phyloP scores from a whole-genome alignment of 2,329 filamentous ascomycete genomes.

The Cordyceps sp. region DNA sequence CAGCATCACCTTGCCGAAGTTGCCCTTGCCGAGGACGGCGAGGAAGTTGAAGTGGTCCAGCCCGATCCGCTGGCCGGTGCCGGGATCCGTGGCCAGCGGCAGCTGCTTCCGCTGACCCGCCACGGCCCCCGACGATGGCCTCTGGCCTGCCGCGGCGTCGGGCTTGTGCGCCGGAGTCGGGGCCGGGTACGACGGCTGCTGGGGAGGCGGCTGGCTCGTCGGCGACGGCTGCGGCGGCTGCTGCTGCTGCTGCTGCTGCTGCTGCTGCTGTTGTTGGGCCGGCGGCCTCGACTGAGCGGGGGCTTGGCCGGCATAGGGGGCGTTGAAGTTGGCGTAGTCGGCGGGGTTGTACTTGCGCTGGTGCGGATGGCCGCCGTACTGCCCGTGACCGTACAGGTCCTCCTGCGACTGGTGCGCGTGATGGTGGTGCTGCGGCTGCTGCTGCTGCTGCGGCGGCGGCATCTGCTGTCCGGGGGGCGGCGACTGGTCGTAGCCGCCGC shows the following conservation, averaged over 20 bases:
- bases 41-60: conserved; percentile 99
- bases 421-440: conserved; percentile 12
- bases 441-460: conserved; percentile 14
- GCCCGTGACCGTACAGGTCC: conserved; percentile 17
- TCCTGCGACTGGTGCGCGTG: conserved; percentile 7
- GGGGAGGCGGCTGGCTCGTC: conserved; percentile 13
- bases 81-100: conserved; percentile 53
- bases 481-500: conserved; percentile 15
- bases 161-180: conserved; percentile 19
- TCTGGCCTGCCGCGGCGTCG: conserved; percentile 17
- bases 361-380: conserved; percentile 15
- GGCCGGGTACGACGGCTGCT: conserved; percentile 19
- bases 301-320: conserved; percentile 20
- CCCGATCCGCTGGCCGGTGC: conserved; percentile 73
- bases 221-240: conserved; percentile 14
- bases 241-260: conserved; percentile 12
- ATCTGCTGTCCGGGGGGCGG: conserved; percentile 14
- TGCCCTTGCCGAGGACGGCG: conserved; percentile 93
- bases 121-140: conserved; percentile 11
- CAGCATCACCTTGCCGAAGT: conserved; percentile 99
- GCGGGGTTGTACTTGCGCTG: conserved; percentile 60
- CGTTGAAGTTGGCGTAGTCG: conserved; percentile 50
- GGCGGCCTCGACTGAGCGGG: conserved; percentile 13
- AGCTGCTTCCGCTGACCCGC: conserved; percentile 37
- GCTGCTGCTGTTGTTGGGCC: conserved; percentile 14